Conservation (phyloP, 768 basidiomycete genomes). For the Panaeolus cyanescens region DNA sequence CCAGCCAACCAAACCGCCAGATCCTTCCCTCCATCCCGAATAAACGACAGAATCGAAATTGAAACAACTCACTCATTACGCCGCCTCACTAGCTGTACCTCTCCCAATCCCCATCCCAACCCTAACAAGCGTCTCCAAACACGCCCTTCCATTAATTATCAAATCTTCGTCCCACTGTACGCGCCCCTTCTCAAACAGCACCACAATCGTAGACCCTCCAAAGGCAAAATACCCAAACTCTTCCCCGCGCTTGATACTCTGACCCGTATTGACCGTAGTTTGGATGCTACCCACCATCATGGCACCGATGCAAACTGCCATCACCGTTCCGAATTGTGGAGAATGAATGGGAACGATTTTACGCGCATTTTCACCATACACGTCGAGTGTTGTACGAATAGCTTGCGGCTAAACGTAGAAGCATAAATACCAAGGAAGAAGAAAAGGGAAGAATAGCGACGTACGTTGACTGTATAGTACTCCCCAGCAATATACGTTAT, state of each 20-base stretch:
- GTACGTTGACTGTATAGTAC: constrained; percentile 94
- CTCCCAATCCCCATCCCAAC: constrained; percentile 85
- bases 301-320: constrained; percentile 90
- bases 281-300: constrained; percentile 96
- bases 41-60: neutral
- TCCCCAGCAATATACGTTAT: constrained; percentile 88
- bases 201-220: constrained; percentile 91
- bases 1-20: too few species aligned
- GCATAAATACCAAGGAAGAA: constrained; percentile 2
- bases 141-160: constrained; percentile 77
- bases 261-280: constrained; percentile 85
- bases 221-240: constrained; percentile 97
- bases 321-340: constrained; percentile 86
- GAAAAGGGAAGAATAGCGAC: constrained; percentile 20
- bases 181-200: constrained; percentile 82
- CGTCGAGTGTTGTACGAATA: constrained; percentile 85
- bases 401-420: constrained; percentile 73
- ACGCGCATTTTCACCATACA: constrained; percentile 92
- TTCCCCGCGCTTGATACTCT: constrained; percentile 78
- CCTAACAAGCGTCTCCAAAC: constrained; percentile 88
- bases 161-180: constrained; percentile 94
- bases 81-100: constrained; percentile 5
- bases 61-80: neutral
- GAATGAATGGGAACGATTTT: constrained; percentile 93
- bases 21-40: too few species aligned